phyloP scores from a whole-genome alignment of 2,329 filamentous ascomycete species.

The Fusarium newnesense region DNA sequence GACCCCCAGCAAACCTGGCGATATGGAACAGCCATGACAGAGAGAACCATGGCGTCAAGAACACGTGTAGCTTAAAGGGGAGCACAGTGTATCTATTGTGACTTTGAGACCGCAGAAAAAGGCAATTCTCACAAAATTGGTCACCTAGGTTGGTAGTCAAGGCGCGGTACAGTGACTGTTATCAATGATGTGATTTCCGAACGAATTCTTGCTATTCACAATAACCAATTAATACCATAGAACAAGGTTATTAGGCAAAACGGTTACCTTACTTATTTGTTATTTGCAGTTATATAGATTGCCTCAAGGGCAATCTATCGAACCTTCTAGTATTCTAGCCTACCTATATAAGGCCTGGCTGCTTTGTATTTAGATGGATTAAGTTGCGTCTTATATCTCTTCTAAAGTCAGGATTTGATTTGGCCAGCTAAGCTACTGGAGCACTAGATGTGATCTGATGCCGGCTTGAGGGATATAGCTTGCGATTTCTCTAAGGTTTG shows the following conservation, averaged over 20 bases:
- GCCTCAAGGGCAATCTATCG: too few species aligned
- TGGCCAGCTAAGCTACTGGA: background rate
- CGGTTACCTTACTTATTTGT: background rate
- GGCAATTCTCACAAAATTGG: background rate
- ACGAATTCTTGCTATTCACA: background rate
- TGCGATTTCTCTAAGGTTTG: background rate
- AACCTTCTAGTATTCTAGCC: background rate
- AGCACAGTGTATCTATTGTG: background rate
- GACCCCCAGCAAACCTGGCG: background rate
- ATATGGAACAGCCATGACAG: background rate
- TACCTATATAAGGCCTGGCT: background rate
- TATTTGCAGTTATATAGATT: background rate
- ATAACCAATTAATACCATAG: background rate
- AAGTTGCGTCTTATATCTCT: background rate
- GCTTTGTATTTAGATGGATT: background rate
- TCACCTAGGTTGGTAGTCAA: background rate
- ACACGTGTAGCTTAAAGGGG: background rate
- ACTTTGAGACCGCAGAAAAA: background rate
- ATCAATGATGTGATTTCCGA: background rate
- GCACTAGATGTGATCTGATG: background rate
- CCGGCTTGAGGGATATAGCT: conserved; percentile 6
- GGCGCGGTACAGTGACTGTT: background rate
- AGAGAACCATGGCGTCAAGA: background rate
- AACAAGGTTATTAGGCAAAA: background rate
- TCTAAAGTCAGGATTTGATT: background rate